These are phyloP conservation scores for Talaromyces sp. DNA, from an alignment of 2,329 filamentous ascomycete genomes.

Conservation along the genomic window DNA sequence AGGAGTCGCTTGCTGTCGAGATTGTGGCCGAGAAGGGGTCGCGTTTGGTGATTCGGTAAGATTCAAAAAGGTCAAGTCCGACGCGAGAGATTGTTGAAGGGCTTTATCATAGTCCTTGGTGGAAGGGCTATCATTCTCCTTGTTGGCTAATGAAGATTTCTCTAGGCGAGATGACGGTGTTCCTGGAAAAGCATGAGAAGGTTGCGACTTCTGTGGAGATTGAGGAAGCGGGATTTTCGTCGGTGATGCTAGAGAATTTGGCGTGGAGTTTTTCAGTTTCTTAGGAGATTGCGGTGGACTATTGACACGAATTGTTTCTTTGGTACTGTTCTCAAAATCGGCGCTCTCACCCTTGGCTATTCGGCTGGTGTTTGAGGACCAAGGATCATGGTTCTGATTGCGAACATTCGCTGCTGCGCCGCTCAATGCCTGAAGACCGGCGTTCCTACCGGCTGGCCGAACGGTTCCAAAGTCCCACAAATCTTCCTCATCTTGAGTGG, in stretches of 20 bases:
- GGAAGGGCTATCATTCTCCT: slow-evolving; percentile 32
- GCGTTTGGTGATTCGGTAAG: slow-evolving; percentile 26
- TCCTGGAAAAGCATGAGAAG: slow-evolving; percentile 48
- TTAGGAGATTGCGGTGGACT: slow-evolving; percentile 54
- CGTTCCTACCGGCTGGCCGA: slow-evolving; percentile 64
- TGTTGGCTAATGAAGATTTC: slow-evolving; percentile 31
- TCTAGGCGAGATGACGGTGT: slow-evolving; percentile 38
- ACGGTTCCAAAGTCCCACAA: slow-evolving; percentile 99
- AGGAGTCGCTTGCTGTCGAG: slow-evolving; percentile 15
- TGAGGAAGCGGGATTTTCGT: slow-evolving; percentile 57
- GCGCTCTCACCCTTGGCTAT: background rate
- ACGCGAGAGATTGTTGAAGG: slow-evolving; percentile 38
- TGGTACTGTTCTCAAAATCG: slow-evolving; percentile 27
- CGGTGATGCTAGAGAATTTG: slow-evolving; percentile 45
- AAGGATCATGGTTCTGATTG: slow-evolving; percentile 50
- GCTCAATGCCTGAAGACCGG: slow-evolving; percentile 67
- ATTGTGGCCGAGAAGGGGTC: background rate
- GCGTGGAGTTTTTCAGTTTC: slow-evolving; percentile 42
- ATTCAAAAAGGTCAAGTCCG: slow-evolving; percentile 38
- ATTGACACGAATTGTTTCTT: slow-evolving; percentile 44
- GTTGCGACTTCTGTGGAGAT: slow-evolving; percentile 51
- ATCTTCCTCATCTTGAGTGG: slow-evolving; percentile 65
- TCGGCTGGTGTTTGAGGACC: background rate
- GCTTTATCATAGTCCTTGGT: slow-evolving; percentile 39
- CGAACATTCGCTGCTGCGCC: slow-evolving; percentile 76